Conservation (phyloP, 2,329 filamentous ascomycete genomes). For the Ophiostoma sp. region DNA sequence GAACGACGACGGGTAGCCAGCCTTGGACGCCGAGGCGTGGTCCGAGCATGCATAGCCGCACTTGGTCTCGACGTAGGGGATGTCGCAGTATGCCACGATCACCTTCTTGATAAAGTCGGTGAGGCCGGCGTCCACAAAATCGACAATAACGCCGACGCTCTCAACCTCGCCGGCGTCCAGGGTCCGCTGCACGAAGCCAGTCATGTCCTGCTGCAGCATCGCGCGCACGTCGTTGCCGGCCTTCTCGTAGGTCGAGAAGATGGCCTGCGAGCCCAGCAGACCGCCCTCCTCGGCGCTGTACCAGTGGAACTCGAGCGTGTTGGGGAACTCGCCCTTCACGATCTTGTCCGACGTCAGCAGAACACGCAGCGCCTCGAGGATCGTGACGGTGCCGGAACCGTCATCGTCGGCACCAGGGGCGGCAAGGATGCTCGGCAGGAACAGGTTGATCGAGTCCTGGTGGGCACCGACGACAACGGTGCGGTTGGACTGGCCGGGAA, state of each 20-base stretch:
- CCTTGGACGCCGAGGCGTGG: conserved; percentile 60
- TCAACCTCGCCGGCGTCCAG: conserved; percentile 76
- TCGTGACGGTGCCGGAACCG: conserved; percentile 87
- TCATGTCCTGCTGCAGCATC: conserved; percentile 99
- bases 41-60: conserved; percentile 61
- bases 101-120: conserved; percentile 88
- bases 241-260: conserved; percentile 77
- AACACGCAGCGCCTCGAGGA: conserved; percentile 81
- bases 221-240: conserved; percentile 73
- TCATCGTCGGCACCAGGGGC: conserved; percentile 96
- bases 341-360: conserved; percentile 69
- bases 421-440: conserved; percentile 73
- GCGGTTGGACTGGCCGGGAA: conserved; percentile 77
- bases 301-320: conserved; percentile 96
- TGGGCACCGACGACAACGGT: conserved; percentile 88
- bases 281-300: conserved; percentile 89
- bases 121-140: conserved; percentile 76
- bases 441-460: conserved; percentile 93
- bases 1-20: conserved; percentile 60
- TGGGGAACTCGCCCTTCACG: conserved; percentile 63
- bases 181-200: conserved; percentile 77
- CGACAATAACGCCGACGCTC: conserved; percentile 85
- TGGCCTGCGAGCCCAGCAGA: conserved; percentile 78
- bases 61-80: conserved; percentile 48
- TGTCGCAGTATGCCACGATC: conserved; percentile 79